Conservation (phyloP, 805 yeast genomes). For the Cyberlindnera xylosilytica region DNA sequence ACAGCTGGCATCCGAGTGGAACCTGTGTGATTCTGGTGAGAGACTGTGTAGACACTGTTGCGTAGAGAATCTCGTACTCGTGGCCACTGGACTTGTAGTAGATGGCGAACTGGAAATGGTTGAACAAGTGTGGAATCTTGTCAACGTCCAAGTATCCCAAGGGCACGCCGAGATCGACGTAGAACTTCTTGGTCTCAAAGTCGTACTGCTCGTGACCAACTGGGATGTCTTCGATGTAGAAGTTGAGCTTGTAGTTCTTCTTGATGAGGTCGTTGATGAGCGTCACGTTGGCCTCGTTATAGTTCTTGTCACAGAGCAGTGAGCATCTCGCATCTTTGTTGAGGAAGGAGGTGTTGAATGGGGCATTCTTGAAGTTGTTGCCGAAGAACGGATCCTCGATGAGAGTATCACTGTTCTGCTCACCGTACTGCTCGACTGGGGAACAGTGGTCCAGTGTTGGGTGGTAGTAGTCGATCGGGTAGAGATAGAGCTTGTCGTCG, state of each 20-base stretch:
- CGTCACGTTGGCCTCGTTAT: slow-evolving; percentile 24
- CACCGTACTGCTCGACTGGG: slow-evolving; percentile 14
- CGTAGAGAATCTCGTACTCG: slow-evolving; percentile 26
- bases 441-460: slow-evolving; percentile 22
- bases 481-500: slow-evolving; percentile 24
- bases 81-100: slow-evolving; percentile 24
- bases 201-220: slow-evolving; percentile 30
- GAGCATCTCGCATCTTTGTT: slow-evolving; percentile 12
- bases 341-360: slow-evolving; percentile 22
- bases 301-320: slow-evolving; percentile 18
- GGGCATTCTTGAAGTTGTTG: slow-evolving; percentile 19
- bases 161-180: slow-evolving; percentile 29
- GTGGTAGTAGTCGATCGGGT: slow-evolving; percentile 26
- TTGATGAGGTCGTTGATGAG: slow-evolving; percentile 27
- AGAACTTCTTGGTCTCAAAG: slow-evolving; percentile 26
- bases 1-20: slow-evolving; percentile 23
- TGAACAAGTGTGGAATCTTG: slow-evolving; percentile 28
- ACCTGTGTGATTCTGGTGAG: slow-evolving; percentile 24
- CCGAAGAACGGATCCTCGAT: slow-evolving; percentile 16
- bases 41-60: slow-evolving; percentile 27
- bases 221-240: slow-evolving; percentile 30
- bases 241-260: slow-evolving; percentile 29
- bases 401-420: slow-evolving; percentile 2
- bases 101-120: slow-evolving; percentile 31
- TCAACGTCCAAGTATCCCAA: slow-evolving; percentile 29